Conservation (phyloP, 2,329 filamentous ascomycete species). For the Colletotrichum caudatum region DNA sequence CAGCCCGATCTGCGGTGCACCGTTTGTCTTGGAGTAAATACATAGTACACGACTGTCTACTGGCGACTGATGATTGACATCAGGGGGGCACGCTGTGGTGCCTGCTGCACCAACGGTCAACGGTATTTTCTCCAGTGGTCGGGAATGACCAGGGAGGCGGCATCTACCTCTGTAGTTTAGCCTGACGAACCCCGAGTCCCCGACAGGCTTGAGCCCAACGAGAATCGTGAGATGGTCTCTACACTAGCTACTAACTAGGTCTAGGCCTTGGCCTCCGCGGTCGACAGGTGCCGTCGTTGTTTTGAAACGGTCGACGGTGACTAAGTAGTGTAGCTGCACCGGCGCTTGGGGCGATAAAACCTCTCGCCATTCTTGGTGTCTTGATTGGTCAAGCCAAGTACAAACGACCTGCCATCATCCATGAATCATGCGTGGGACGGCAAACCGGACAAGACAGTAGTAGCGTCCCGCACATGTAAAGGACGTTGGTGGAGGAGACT, state of each 20-base stretch:
- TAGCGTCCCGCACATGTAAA: neutral
- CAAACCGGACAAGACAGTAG: neutral
- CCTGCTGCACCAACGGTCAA: slow-evolving; percentile 27
- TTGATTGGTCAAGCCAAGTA: slow-evolving; percentile 10
- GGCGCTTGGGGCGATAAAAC: slow-evolving; percentile 21
- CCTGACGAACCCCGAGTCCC: neutral
- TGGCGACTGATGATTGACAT: slow-evolving; percentile 6
- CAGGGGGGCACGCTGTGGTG: neutral
- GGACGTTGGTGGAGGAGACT: neutral
- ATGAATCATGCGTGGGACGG: neutral
- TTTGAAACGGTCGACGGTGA: slow-evolving; percentile 29
- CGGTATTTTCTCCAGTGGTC: slow-evolving; percentile 17
- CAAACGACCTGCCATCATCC: neutral
- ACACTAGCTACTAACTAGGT: neutral
- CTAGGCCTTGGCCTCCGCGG: neutral
- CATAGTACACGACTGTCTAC: neutral
- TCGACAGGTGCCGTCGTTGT: slow-evolving; percentile 5
- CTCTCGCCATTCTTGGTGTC: neutral
- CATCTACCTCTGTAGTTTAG: slow-evolving; percentile 11
- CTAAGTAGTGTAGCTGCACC: slow-evolving; percentile 12
- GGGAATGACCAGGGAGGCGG: slow-evolving; percentile 28
- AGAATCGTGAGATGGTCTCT: neutral
- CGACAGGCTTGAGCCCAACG: neutral
- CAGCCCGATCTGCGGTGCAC: slow-evolving; percentile 13
- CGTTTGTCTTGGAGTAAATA: slow-evolving; percentile 17